Conservation (phyloP, 306 rosid genomes). For the Rosa lucieae region DNA sequence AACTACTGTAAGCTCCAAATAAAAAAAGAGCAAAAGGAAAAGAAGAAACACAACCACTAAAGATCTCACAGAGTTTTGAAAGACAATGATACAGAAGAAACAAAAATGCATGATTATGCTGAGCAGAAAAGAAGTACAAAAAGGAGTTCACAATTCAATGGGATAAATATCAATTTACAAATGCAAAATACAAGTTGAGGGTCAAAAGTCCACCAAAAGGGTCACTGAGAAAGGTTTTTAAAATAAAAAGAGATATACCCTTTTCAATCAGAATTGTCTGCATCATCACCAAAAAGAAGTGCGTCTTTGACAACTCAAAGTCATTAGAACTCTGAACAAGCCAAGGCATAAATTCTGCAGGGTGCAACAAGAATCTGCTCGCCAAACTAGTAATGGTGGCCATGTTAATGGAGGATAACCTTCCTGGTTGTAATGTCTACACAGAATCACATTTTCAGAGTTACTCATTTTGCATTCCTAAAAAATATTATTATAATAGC, state of each 20-base stretch:
- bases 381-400: slow-evolving; percentile 63
- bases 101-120: not conserved
- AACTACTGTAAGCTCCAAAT: slow-evolving; percentile 5
- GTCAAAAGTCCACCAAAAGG: not conserved
- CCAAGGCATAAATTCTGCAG: slow-evolving; percentile 56
- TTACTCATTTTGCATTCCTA: not conserved
- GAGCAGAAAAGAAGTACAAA: not conserved
- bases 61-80: not conserved
- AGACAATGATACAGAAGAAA: not conserved
- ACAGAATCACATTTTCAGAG: slow-evolving; percentile 14
- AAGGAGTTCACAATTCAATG: not conserved
- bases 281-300: slow-evolving; percentile 60
- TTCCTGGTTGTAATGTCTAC: slow-evolving; percentile 48
- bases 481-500: not conserved
- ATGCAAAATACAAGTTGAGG: not conserved
- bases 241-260: slow-evolving; percentile 36
- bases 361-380: slow-evolving; percentile 45
- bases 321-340: slow-evolving; percentile 53
- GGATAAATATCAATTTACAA: not conserved
- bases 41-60: not conserved
- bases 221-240: slow-evolving; percentile 1
- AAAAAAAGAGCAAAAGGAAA: not conserved
- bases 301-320: slow-evolving; percentile 59
- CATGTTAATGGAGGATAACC: slow-evolving; percentile 58
- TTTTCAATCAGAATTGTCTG: slow-evolving; percentile 47